A percentile compares a stretch with the other conserved stretches of the same genome.
phyloP scores from a whole-genome alignment of 208 protist genomes.

The Endotrypanum monterogeii region DNA sequence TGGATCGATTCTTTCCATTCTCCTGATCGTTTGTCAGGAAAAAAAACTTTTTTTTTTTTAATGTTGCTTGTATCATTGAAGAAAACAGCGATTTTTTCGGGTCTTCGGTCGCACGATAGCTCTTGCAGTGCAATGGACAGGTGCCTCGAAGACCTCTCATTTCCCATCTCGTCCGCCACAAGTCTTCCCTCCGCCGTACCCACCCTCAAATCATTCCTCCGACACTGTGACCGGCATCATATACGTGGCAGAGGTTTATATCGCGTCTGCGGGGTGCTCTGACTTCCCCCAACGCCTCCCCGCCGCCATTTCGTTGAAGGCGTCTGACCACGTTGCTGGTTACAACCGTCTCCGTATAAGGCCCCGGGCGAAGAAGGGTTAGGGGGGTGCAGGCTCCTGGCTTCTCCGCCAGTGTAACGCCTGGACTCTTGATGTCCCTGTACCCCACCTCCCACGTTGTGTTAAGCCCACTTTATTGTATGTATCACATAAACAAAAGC shows the following conservation, averaged over 20 bases:
- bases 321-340: neutral
- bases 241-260: neutral
- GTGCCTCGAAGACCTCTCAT: too few relatives aligned
- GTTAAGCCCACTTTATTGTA: too few relatives aligned
- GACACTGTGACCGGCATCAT: neutral
- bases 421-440: too few relatives aligned
- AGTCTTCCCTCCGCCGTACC: too few relatives aligned
- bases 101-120: neutral
- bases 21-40: neutral
- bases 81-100: neutral
- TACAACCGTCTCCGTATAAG: neutral
- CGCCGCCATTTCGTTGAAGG: neutral
- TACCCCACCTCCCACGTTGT: too few relatives aligned
- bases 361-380: too few relatives aligned
- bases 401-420: too few relatives aligned
- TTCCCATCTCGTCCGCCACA: too few relatives aligned
- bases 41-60: neutral
- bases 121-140: too few relatives aligned
- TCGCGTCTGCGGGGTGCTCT: neutral
- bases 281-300: neutral
- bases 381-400: too few relatives aligned
- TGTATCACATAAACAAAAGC: neutral
- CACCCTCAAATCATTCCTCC: neutral
- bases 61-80: neutral
- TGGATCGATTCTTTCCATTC: neutral